These are phyloP conservation scores for Raffaelea deltoideospora DNA, from an alignment of 2,329 filamentous ascomycete species.

Conservation along the genomic window DNA sequence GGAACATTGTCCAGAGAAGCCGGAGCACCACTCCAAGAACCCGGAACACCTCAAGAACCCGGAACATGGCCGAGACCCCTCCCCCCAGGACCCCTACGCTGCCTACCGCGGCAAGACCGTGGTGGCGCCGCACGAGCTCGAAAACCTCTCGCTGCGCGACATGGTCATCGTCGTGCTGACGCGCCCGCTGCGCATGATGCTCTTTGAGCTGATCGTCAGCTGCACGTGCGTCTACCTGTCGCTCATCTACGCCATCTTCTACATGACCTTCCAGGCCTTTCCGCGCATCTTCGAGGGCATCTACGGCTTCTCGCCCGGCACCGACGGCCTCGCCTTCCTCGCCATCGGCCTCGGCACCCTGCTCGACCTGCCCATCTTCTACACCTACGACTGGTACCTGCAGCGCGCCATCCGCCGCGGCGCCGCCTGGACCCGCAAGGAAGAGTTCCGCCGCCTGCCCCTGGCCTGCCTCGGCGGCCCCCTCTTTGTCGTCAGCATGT, in stretches of 20 bases:
- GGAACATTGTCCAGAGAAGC: not conserved
- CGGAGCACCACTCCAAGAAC: too few relatives aligned
- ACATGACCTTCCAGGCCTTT: slow-evolving; percentile 66
- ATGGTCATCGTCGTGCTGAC: slow-evolving; percentile 56
- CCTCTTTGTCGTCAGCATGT: slow-evolving; percentile 38
- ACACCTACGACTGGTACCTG: slow-evolving; percentile 48
- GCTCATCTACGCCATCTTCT: slow-evolving; percentile 49
- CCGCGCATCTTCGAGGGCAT: slow-evolving; percentile 50
- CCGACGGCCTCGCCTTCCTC: slow-evolving; percentile 53
- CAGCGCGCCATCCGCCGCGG: slow-evolving; percentile 30
- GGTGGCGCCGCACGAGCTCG: slow-evolving; percentile 47
- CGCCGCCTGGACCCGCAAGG: slow-evolving; percentile 42
- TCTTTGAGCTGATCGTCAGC: slow-evolving; percentile 58
- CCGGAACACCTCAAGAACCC: too few relatives aligned
- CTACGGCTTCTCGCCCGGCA: slow-evolving; percentile 48
- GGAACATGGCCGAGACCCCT: too few relatives aligned
- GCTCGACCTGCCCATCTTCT: slow-evolving; percentile 44
- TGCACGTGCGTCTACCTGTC: slow-evolving; percentile 57
- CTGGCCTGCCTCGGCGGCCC: slow-evolving; percentile 58
- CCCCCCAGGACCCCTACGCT: too few relatives aligned
- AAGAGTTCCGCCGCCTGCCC: slow-evolving; percentile 56
- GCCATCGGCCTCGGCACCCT: slow-evolving; percentile 50
- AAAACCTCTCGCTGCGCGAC: slow-evolving; percentile 39
- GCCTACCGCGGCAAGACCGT: slow-evolving; percentile 26
- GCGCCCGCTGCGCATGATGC: slow-evolving; percentile 56